Conservation (phyloP, 2,329 filamentous ascomycete genomes). For the Cladobotryum protrusum region DNA sequence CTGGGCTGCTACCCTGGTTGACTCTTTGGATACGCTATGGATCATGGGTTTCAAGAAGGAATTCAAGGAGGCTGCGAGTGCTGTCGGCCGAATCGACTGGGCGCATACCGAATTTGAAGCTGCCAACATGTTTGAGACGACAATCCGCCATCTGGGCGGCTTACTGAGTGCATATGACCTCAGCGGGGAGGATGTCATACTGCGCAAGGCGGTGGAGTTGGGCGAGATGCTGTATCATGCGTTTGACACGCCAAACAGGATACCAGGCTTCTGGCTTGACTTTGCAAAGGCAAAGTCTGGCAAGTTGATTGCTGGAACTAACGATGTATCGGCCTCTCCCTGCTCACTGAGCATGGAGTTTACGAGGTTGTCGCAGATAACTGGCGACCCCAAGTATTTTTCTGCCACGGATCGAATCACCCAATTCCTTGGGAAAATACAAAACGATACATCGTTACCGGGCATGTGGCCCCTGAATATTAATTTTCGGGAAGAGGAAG, state of each 20-base stretch:
- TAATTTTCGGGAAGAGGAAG: conserved; percentile 52
- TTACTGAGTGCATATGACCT: conserved; percentile 47
- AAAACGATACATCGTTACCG: conserved; percentile 63
- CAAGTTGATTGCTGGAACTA: conserved; percentile 43
- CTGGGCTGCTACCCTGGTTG: conserved; percentile 55
- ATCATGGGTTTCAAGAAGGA: conserved; percentile 56
- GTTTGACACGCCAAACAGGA: conserved; percentile 49
- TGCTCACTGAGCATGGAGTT: conserved; percentile 72
- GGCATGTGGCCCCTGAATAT: conserved; percentile 70
- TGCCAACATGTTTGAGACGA: conserved; percentile 50
- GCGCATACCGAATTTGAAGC: conserved; percentile 36
- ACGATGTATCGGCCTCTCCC: conserved; percentile 40
- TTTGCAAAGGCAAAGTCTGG: conserved; percentile 38
- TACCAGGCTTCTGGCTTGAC: conserved; percentile 42
- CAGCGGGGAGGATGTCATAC: conserved; percentile 37
- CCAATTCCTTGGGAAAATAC: conserved; percentile 59
- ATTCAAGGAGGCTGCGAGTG: conserved; percentile 47
- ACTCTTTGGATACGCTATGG: conserved; percentile 55
- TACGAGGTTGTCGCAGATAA: conserved; percentile 66
- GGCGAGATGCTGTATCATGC: conserved; percentile 49
- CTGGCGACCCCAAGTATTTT: conserved; percentile 66
- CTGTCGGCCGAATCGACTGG: conserved; percentile 46
- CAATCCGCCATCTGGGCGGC: conserved; percentile 48
- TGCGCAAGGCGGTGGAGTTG: conserved; percentile 45
- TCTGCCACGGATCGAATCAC: conserved; percentile 72